A percentile compares a stretch with the other conserved stretches of the same genome.
These are phyloP conservation scores for Chlorencoelia australis DNA, from an alignment of 2,329 filamentous ascomycete species.

Conservation along the genomic window DNA sequence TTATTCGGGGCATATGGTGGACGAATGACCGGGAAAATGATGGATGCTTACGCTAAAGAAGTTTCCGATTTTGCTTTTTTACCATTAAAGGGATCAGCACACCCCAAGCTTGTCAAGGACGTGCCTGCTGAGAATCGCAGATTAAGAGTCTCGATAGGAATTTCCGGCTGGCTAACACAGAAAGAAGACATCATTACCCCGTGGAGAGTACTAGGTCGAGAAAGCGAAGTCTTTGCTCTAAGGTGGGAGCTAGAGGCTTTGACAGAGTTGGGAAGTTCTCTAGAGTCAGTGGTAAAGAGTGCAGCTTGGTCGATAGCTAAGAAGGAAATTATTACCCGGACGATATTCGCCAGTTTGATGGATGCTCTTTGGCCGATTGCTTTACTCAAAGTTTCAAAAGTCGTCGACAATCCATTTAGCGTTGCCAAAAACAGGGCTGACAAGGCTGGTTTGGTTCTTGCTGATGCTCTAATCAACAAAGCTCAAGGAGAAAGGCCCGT, in stretches of 20 bases:
- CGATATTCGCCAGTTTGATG: conserved; percentile 55
- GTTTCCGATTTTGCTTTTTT: conserved; percentile 84
- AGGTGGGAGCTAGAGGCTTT: conserved; percentile 75
- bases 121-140: conserved; percentile 47
- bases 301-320: conserved; percentile 71
- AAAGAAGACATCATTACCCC: conserved; percentile 63
- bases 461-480: conserved; percentile 72
- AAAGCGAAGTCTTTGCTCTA: conserved; percentile 72
- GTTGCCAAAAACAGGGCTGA: conserved; percentile 67
- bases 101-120: conserved; percentile 29
- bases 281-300: conserved; percentile 68
- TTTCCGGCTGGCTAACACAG: conserved; percentile 71
- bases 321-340: conserved; percentile 51
- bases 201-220: conserved; percentile 65
- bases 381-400: conserved; percentile 53
- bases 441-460: conserved; percentile 70
- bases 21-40: conserved; percentile 72
- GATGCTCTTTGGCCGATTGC: conserved; percentile 61
- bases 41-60: conserved; percentile 79
- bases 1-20: conserved; percentile 89
- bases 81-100: conserved; percentile 49
- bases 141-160: conserved; percentile 71
- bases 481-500: conserved; percentile 76
- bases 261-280: conserved; percentile 64
- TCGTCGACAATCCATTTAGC: conserved; percentile 74